These are phyloP conservation scores for Tulasnella sp. DNA, from an alignment of 768 basidiomycete genomes.

Conservation along the genomic window DNA sequence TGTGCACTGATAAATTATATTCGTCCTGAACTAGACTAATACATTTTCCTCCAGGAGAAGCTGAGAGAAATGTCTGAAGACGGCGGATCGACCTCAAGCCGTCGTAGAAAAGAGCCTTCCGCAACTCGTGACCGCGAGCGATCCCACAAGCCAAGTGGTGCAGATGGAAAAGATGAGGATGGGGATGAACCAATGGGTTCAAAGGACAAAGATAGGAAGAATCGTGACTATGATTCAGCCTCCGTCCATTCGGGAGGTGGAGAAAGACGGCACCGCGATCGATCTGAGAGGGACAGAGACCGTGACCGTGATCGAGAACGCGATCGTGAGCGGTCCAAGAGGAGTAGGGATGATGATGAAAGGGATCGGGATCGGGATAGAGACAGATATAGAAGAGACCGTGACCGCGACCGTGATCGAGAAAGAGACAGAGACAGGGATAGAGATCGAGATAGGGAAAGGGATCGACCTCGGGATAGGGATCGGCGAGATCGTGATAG, in stretches of 20 bases:
- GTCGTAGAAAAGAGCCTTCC: constrained; percentile 63
- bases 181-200: neutral
- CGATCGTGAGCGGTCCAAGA: constrained; percentile 18
- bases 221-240: neutral
- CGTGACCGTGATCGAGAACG: constrained; percentile 20
- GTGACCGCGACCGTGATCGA: constrained; percentile 26
- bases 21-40: neutral
- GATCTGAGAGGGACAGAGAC: constrained; percentile 30
- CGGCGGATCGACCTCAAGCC: constrained; percentile 63
- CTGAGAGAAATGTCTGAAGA: constrained; percentile 60
- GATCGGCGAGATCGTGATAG: constrained; percentile 20
- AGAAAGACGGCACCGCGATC: neutral
- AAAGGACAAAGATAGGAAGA: neutral
- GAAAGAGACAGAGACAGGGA: constrained; percentile 15
- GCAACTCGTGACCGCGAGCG: neutral
- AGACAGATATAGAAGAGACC: constrained; percentile 22
- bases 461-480: constrained; percentile 13
- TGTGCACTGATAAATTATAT: constrained; percentile 26
- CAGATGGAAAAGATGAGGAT: neutral
- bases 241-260: constrained; percentile 1
- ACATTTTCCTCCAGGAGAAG: constrained; percentile 43
- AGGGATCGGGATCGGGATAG: constrained; percentile 19
- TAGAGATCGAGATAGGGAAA: constrained; percentile 12
- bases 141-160: neutral
- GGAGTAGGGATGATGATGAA: constrained; percentile 4